These are phyloP conservation scores for Nakaseomyces nivariensis DNA, from an alignment of 1,139 yeast genomes.

Conservation along the genomic window DNA sequence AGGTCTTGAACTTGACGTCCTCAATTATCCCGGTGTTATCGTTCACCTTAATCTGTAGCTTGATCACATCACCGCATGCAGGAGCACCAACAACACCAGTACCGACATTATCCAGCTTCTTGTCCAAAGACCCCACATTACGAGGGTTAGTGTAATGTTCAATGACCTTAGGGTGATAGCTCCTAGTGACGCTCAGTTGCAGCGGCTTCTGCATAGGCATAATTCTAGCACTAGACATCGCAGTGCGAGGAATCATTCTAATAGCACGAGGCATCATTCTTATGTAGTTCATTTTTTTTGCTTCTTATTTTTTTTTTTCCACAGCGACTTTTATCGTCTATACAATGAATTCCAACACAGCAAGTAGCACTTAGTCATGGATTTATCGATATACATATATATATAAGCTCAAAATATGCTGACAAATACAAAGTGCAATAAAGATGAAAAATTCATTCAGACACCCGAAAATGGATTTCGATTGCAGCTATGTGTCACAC, in stretches of 20 bases:
- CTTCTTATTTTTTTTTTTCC: no score
- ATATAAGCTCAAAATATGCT: no score
- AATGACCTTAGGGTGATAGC: conserved; percentile 65
- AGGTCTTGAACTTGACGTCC: conserved; percentile 95
- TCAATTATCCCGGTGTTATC: conserved; percentile 83
- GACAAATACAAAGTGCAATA: no score
- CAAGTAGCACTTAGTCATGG: no score
- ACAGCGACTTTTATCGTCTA: no score
- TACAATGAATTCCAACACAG: no score
- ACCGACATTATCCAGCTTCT: conserved; percentile 67
- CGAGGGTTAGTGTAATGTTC: conserved; percentile 96
- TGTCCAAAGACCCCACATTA: conserved; percentile 88
- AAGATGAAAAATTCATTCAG: no score
- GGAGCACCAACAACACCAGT: conserved; percentile 98
- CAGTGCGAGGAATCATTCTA: not conserved
- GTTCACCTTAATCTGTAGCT: conserved; percentile 85
- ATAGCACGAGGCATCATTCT: not conserved
- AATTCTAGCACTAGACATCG: not conserved
- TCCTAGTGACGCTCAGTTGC: not conserved
- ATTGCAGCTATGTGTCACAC: no score
- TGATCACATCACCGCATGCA: conserved; percentile 99
- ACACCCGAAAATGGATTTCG: no score
- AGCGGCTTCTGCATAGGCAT: not conserved
- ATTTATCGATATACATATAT: no score
- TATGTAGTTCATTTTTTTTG: not conserved